These are phyloP conservation scores for Stenocarpella maydis DNA, from an alignment of 2,329 filamentous ascomycete species.

Conservation along the genomic window DNA sequence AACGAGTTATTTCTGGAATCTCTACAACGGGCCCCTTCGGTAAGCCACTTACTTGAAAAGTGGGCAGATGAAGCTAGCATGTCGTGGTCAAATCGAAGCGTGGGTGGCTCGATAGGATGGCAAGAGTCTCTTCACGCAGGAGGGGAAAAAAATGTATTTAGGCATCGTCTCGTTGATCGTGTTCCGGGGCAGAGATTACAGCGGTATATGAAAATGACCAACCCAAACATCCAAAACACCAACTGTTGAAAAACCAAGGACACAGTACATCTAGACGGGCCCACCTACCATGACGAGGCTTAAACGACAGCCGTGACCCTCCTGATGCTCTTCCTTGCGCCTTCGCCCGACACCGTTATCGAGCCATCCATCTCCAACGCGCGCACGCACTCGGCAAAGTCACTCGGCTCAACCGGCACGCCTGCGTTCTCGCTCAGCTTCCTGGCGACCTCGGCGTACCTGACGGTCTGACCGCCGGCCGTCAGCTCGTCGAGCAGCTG, in stretches of 20 bases:
- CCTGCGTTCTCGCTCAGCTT: slow-evolving; percentile 75
- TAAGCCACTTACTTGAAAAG: not conserved
- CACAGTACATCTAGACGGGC: not conserved
- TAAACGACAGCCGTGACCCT: slow-evolving; percentile 68
- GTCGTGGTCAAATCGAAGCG: slow-evolving; percentile 1
- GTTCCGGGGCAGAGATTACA: slow-evolving; percentile 20
- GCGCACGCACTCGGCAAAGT: slow-evolving; percentile 85
- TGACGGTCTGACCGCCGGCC: slow-evolving; percentile 70
- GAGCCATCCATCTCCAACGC: slow-evolving; percentile 84
- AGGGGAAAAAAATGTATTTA: slow-evolving; percentile 17
- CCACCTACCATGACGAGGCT: slow-evolving; percentile 8
- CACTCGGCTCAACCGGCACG: slow-evolving; percentile 75
- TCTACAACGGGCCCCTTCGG: not conserved
- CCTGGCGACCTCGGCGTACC: slow-evolving; percentile 81
- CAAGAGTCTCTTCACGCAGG: not conserved
- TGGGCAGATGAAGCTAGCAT: not conserved
- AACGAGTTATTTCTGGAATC: not conserved
- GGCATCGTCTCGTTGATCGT: slow-evolving; percentile 26
- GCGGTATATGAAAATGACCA: slow-evolving; percentile 24
- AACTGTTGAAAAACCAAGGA: not conserved
- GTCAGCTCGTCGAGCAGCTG: slow-evolving; percentile 83
- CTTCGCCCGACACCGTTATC: slow-evolving; percentile 84
- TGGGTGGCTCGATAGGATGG: slow-evolving; percentile 8
- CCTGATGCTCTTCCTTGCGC: slow-evolving; percentile 81
- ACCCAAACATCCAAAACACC: slow-evolving; percentile 20